Evolutionary conservation across 2,329 filamentous ascomycete genomes (phyloP), one percentile per base, ranked within the genome.

Genomic region (Colletotrichum orbiculare): DNA sequence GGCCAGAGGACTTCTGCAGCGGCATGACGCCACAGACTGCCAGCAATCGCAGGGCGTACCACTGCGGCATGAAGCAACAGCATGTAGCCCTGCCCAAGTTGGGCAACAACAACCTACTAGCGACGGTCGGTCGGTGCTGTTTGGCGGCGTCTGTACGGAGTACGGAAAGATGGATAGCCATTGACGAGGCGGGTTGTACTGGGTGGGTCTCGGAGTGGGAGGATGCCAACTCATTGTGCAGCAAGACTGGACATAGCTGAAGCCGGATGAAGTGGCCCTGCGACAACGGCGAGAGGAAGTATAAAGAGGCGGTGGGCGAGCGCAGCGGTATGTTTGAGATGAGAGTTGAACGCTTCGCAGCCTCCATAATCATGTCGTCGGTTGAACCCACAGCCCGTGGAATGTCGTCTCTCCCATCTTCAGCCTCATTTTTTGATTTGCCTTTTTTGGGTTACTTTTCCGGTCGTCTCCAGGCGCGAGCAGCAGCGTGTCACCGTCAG

Each of bases 161-260:
- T 25, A 50, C 42, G 13, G 12, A 15, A 43, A 15, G 43, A 58
- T 50, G 34, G 47, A 17, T 55, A 64, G 60, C 67, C 67, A 68
- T 67, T 68, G 50, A 56, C 53, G 62, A 54, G 57, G 64, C 60
- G 41, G 48, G 64, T 68, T 52, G 67, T 65, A 67, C 67, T 57
- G 55, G 54, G 67, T 69, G 67, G 67, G 66, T 60, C 63, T 57
- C 58, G 65, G 54, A 64, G 66, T 65, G 61, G 53, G 61, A 68
- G 48, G 54, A 56, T 69, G 67, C 67, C 67, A 69, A 47, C 67
- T 67, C 67, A 69, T 66, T 68, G 58, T 69, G 67, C 67, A 69
- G 58, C 60, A 57, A 63, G 42, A 25, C 25, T 25, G 25, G 43
- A 53, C 55, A 54, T 67, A 46, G 60, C 64, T 66, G 64, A 67